These are phyloP conservation scores for Phytophthora colocasiae DNA, from an alignment of 352 stramenopile genomes.

Conservation along the genomic window DNA sequence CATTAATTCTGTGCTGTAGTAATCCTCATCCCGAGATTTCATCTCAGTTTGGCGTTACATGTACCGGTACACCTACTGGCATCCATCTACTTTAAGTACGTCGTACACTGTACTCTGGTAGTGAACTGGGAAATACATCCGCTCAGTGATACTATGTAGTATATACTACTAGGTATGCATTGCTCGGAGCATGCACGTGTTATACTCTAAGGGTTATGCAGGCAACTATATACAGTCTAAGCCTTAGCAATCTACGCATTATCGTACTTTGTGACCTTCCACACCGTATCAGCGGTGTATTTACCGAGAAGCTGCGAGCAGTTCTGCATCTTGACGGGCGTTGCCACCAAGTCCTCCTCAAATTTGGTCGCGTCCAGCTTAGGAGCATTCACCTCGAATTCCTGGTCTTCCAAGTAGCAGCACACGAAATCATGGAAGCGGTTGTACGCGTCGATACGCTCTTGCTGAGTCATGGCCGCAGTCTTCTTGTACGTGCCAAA, in stretches of 20 bases:
- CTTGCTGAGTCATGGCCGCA: constrained; percentile 6
- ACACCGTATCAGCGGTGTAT: constrained; percentile 17
- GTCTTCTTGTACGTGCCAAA: constrained; percentile 21
- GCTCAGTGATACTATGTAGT: too few species aligned
- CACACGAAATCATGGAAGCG: constrained; percentile 14
- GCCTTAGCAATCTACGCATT: too few species aligned
- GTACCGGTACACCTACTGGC: too few species aligned
- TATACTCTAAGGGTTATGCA: background rate
- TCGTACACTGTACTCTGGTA: too few species aligned
- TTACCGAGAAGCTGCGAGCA: constrained; percentile 21
- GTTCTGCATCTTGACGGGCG: constrained; percentile 26
- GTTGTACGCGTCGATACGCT: constrained; percentile 23
- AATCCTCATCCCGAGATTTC: too few species aligned
- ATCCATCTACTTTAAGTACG: too few species aligned
- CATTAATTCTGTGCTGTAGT: too few species aligned
- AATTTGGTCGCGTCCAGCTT: constrained; percentile 12
- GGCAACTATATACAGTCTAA: too few species aligned
- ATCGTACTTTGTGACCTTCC: constrained; percentile 5
- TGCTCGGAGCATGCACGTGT: background rate
- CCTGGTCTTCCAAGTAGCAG: constrained; percentile 19
- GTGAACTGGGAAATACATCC: too few species aligned
- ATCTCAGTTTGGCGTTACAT: too few species aligned
- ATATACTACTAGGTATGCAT: too few species aligned
- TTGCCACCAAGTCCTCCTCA: too few species aligned
- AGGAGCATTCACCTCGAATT: constrained; percentile 22